Percentiles rank a stretch among this genome's conserved stretches.
Evolutionary conservation across 2,329 filamentous ascomycete species (phyloP).

Genomic region (Aspergillus vadensis): DNA sequence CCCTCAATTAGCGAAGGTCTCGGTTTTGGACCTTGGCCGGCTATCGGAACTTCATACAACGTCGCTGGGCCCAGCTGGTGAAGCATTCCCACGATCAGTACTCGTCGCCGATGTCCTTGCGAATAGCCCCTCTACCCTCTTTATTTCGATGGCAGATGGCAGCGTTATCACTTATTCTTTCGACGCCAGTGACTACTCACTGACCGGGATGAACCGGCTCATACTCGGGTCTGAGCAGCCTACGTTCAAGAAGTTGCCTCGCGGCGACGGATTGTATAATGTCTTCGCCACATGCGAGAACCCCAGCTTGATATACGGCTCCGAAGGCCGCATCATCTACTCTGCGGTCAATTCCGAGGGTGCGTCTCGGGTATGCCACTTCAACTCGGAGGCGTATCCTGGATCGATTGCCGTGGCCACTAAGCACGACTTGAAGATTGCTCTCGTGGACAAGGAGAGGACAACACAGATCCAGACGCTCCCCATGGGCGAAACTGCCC

Average conservation of each 20-base stretch:
- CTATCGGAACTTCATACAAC: constrained; percentile 68
- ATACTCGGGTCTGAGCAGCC: constrained; percentile 85
- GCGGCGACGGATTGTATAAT: constrained; percentile 67
- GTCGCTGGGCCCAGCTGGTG: constrained; percentile 63
- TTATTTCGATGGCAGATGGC: constrained; percentile 90
- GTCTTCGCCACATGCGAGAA: constrained; percentile 95
- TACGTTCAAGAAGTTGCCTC: constrained; percentile 74
- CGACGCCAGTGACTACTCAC: constrained; percentile 58
- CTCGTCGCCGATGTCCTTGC: constrained; percentile 74
- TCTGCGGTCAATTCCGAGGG: constrained; percentile 91
- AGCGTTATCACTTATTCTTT: constrained; percentile 83
- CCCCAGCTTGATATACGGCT: constrained; percentile 87
- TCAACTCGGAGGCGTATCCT: constrained; percentile 80
- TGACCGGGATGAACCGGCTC: constrained; percentile 77
- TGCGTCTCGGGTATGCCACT: constrained; percentile 76
- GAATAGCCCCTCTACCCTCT: constrained; percentile 70
- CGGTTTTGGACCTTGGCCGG: constrained; percentile 68
- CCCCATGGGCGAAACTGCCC: constrained; percentile 76
- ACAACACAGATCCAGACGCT: constrained; percentile 86
- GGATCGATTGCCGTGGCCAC: constrained; percentile 80
- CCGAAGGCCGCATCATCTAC: constrained; percentile 84
- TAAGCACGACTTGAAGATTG: constrained; percentile 72
- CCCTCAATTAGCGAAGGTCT: constrained; percentile 80
- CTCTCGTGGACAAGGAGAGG: constrained; percentile 77
- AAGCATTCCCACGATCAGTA: constrained; percentile 80